Conservation (phyloP, 2,329 filamentous ascomycete species). For the Myriosclerotinia duriaeana region DNA sequence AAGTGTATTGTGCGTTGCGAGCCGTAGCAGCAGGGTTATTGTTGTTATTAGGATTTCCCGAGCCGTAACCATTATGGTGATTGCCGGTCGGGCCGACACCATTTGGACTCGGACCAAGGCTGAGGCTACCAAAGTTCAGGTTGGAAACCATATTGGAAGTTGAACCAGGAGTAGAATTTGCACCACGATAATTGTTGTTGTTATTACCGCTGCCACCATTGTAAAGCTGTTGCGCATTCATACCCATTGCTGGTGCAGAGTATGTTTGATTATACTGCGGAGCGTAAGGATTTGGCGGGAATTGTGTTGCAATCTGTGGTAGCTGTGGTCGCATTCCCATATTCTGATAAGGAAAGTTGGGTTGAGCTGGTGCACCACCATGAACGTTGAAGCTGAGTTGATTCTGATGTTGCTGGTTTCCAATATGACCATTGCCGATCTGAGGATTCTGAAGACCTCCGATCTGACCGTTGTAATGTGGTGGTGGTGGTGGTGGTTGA, state of each 20-base stretch:
- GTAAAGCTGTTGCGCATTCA: slow-evolving; percentile 7
- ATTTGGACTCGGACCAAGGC: slow-evolving; percentile 4
- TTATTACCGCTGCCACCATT: slow-evolving; percentile 7
- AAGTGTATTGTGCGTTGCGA: slow-evolving; percentile 14
- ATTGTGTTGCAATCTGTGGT: slow-evolving; percentile 12
- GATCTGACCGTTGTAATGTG: slow-evolving; percentile 9
- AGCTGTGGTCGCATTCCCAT: slow-evolving; percentile 18
- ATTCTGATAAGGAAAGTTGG: slow-evolving; percentile 8
- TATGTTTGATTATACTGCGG: slow-evolving; percentile 12
- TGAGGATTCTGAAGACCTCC: neutral
- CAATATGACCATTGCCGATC: neutral
- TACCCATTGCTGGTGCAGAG: slow-evolving; percentile 9
- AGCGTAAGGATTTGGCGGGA: neutral
- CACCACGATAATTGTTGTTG: neutral
- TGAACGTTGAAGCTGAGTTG: slow-evolving; percentile 7
- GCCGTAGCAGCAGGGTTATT: slow-evolving; percentile 7
- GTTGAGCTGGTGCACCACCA: neutral
- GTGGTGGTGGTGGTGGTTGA: neutral
- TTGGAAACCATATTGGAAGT: slow-evolving; percentile 4
- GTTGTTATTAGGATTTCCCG: slow-evolving; percentile 1
- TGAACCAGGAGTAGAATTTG: slow-evolving; percentile 2
- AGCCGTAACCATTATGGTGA: neutral
- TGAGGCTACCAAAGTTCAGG: slow-evolving; percentile 4
- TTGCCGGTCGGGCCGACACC: neutral
- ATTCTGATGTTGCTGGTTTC: slow-evolving; percentile 4